Evolutionary conservation across 2,329 filamentous ascomycete species (phyloP).

Genomic region (Aspergillus sp.): DNA sequence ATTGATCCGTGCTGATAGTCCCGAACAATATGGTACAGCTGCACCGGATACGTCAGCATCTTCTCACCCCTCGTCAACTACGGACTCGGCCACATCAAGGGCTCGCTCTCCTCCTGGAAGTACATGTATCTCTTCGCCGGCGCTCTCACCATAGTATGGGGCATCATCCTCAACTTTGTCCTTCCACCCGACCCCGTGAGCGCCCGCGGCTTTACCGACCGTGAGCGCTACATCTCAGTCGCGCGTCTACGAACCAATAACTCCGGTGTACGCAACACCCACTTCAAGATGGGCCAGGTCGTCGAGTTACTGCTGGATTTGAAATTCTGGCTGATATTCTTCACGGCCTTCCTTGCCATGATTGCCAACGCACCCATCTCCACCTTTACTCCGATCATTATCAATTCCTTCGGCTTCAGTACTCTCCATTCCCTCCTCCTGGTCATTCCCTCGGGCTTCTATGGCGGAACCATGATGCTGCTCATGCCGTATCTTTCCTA

Average conservation of each 20-base stretch:
- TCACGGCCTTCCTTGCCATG: conserved; percentile 42
- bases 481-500: conserved; percentile 44
- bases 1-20: not conserved
- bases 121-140: conserved; percentile 48
- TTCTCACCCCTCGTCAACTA: conserved; percentile 52
- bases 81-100: conserved; percentile 47
- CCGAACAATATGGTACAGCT: conserved; percentile 40
- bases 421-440: conserved; percentile 46
- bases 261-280: conserved; percentile 38
- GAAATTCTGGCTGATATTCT: conserved; percentile 29
- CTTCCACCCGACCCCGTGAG: conserved; percentile 44
- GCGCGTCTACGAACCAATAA: conserved; percentile 28
- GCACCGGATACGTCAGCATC: conserved; percentile 46
- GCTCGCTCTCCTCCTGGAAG: conserved; percentile 39
- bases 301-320: conserved; percentile 16
- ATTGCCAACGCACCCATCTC: conserved; percentile 48
- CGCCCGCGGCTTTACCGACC: conserved; percentile 42
- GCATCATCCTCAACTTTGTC: conserved; percentile 38
- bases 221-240: conserved; percentile 27
- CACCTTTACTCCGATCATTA: conserved; percentile 48
- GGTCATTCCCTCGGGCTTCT: conserved; percentile 41
- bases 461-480: conserved; percentile 41
- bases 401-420: conserved; percentile 47
- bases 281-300: conserved; percentile 47
- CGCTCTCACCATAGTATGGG: conserved; percentile 43